Percentiles rank a stretch among this genome's conserved stretches.
Conservation (phyloP, 345 rosid species). For the Lumnitzera racemosa region DNA sequence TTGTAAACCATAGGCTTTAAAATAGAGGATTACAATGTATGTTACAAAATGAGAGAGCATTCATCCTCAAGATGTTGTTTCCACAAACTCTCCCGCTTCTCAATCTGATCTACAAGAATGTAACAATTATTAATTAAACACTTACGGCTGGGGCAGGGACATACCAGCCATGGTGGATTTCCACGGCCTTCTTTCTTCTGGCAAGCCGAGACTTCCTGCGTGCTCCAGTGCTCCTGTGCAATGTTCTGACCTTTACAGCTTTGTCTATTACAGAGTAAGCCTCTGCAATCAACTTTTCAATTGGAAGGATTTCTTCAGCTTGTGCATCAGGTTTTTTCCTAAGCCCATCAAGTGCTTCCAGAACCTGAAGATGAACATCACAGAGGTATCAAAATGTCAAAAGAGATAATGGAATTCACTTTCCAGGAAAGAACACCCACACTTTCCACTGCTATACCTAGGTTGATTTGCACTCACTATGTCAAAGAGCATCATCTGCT, state of each 20-base stretch:
- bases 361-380: constrained; percentile 35
- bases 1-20: no score
- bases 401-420: no score
- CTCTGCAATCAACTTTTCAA: constrained; percentile 81
- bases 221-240: constrained; percentile 81
- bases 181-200: constrained; percentile 78
- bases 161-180: constrained; percentile 89
- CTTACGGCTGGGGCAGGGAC: constrained; percentile 32
- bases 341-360: constrained; percentile 66
- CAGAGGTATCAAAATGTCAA: not conserved
- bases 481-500: no score
- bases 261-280: constrained; percentile 83
- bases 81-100: not conserved
- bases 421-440: no score
- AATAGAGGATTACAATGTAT: no score
- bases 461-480: no score
- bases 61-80: not conserved
- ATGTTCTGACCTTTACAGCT: constrained; percentile 62
- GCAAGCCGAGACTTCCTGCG: constrained; percentile 88
- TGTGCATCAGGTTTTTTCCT: constrained; percentile 80
- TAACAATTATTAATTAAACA: constrained; percentile 2
- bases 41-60: not conserved
- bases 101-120: not conserved
- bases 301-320: constrained; percentile 53
- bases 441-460: no score